Evolutionary conservation across 1,284 basidiomycete genomes (phyloP), one percentile per base, ranked within the genome.

Genomic region (Veloporphyrellus conicus): DNA sequence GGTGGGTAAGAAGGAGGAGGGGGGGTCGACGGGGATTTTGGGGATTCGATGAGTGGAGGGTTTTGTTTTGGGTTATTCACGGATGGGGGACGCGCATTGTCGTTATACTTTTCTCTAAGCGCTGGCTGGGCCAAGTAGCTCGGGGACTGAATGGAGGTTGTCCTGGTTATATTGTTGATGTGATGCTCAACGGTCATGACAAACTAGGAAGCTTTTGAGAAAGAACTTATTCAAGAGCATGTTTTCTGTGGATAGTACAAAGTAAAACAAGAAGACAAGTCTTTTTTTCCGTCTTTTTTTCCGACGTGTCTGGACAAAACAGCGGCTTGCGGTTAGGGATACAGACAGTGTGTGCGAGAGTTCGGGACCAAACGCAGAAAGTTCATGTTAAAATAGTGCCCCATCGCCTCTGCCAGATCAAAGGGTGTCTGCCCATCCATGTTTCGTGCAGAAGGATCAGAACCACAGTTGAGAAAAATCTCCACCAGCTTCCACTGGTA

Each of bases 11-110:
- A 76, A 73, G 59, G 61, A 57, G 47, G 63, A 59, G 32, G 60
- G 64, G 12, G 59, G 67, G 41, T 58, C 62, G 15, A 66, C 50
- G 41, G 65, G 68, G 2, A 66, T 69, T 33, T 48, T 70, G 39
- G 62, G 55, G 3, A 69, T 69, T 54, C 68, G 67, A 43, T 70
- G 49, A 59, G n/a, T 7, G 15, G 32, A 16, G 4, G 32, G 16
- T 6, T 33, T 11, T 6, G 9, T 7, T 32, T 32, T 32, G 25
- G 10, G 25, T 10, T 27, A n/a, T n/a, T n/a, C n/a, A n/a, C n/a
- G n/a, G n/a, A n/a, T n/a, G n/a, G n/a, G n/a, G n/a, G n/a, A n/a
- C n/a, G n/a, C n/a, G n/a, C n/a, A n/a, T n/a, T n/a, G n/a, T n/a
- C n/a, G n/a, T n/a, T n/a, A n/a, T n/a, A n/a, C n/a, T n/a, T n/a